These are phyloP conservation scores for Fusarium agapanthi DNA, from an alignment of 2,329 filamentous ascomycete genomes.

Conservation along the genomic window DNA sequence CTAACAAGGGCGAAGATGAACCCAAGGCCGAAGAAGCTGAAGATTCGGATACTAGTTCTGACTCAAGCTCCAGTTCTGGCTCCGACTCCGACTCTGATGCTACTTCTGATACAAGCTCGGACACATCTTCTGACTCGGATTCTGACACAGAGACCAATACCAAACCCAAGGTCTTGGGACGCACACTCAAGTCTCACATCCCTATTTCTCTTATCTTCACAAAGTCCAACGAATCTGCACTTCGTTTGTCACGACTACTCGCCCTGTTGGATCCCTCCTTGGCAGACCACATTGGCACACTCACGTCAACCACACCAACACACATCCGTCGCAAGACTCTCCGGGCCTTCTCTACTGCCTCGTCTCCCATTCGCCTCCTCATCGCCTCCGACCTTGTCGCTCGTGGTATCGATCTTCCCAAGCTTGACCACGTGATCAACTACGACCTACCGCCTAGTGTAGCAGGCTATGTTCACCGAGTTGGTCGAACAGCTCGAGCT, in stretches of 20 bases:
- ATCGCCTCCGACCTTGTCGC: slow-evolving; percentile 94
- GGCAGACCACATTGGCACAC: slow-evolving; percentile 67
- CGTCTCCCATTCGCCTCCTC: slow-evolving; percentile 75
- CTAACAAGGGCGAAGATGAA: slow-evolving; percentile 9
- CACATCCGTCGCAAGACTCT: slow-evolving; percentile 74
- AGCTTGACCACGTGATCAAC: slow-evolving; percentile 86
- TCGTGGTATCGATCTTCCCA: slow-evolving; percentile 84
- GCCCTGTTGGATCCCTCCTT: slow-evolving; percentile 70
- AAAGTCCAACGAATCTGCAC: slow-evolving; percentile 86
- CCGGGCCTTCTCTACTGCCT: slow-evolving; percentile 71
- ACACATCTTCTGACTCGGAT: slow-evolving; percentile 42
- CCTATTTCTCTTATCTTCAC: slow-evolving; percentile 81
- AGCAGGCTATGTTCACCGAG: slow-evolving; percentile 88
- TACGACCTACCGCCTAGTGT: slow-evolving; percentile 89
- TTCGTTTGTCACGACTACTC: slow-evolving; percentile 86
- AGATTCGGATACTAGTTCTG: slow-evolving; percentile 45
- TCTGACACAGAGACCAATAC: slow-evolving; percentile 44
- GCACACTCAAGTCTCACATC: slow-evolving; percentile 40
- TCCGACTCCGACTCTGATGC: slow-evolving; percentile 46
- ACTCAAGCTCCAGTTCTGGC: slow-evolving; percentile 40
- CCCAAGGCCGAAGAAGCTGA: slow-evolving; percentile 46
- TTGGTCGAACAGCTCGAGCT: slow-evolving; percentile 88
- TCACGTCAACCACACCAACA: slow-evolving; percentile 82
- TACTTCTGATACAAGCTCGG: slow-evolving; percentile 39
- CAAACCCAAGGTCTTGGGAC: slow-evolving; percentile 11